Percentiles rank a stretch among this genome's conserved stretches.
Evolutionary conservation across 257 asterid genomes (phyloP).

Genomic region (Rhazya stricta): DNA sequence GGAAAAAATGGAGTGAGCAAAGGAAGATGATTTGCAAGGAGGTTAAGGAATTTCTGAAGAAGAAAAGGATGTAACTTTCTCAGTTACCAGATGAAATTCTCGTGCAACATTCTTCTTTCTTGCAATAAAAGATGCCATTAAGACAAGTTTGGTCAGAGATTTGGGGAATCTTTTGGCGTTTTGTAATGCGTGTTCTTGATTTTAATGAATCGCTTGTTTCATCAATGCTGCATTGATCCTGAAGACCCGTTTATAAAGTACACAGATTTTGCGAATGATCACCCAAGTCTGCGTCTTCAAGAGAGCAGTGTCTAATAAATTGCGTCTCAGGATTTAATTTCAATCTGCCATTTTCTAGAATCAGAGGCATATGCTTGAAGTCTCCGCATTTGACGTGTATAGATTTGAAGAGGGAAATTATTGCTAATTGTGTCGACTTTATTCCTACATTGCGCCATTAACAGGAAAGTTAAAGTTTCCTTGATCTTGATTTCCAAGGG

Average conservation of each 20-base stretch:
- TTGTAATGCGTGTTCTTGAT: neutral
- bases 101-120: neutral
- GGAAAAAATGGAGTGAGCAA: too few relatives aligned
- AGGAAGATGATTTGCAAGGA: too few relatives aligned
- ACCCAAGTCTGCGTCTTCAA: neutral
- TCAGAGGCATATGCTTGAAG: neutral
- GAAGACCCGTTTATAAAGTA: too few relatives aligned
- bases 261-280: neutral
- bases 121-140: neutral
- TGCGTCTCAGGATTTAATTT: neutral
- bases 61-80: neutral
- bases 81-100: neutral
- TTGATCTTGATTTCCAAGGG: neutral
- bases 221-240: neutral
- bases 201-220: neutral
- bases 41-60: neutral
- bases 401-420: neutral
- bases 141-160: neutral
- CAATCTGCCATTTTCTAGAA: neutral
- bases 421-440: neutral
- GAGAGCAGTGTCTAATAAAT: neutral
- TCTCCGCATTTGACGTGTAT: neutral
- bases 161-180: conserved; percentile 1
- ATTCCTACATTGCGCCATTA: neutral
- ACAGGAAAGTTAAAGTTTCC: neutral